phyloP scores from a whole-genome alignment of 2,329 filamentous ascomycete genomes.

The Salinomyces thailandicus region DNA sequence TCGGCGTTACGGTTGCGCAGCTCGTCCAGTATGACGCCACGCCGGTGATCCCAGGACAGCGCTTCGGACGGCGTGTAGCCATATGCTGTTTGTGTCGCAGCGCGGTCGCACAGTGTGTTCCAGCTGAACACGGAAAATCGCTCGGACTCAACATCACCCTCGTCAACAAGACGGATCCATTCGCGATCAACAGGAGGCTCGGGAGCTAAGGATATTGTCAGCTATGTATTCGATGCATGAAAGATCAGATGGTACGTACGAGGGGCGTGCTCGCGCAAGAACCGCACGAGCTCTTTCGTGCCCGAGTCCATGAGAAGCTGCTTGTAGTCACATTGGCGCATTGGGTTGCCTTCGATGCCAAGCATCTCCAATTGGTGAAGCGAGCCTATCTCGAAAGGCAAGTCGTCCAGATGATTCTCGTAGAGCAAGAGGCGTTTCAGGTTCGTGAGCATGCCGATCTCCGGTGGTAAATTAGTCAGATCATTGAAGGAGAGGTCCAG shows the following conservation, averaged over 20 bases:
- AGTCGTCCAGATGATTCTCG: slow-evolving; percentile 73
- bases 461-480: slow-evolving; percentile 67
- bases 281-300: slow-evolving; percentile 72
- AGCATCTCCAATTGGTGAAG: slow-evolving; percentile 80
- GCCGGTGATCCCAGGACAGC: slow-evolving; percentile 77
- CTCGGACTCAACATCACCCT: slow-evolving; percentile 27
- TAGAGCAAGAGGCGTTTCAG: slow-evolving; percentile 77
- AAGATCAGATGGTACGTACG: slow-evolving; percentile 45
- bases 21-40: slow-evolving; percentile 72
- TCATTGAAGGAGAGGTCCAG: slow-evolving; percentile 87
- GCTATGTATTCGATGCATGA: not conserved
- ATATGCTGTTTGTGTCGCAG: slow-evolving; percentile 73
- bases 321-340: slow-evolving; percentile 60
- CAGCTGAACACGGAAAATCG: slow-evolving; percentile 75
- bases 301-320: slow-evolving; percentile 77
- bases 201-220: slow-evolving; percentile 48
- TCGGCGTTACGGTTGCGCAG: slow-evolving; percentile 71
- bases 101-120: slow-evolving; percentile 93
- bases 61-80: slow-evolving; percentile 80
- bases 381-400: slow-evolving; percentile 81
- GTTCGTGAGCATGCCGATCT: slow-evolving; percentile 94
- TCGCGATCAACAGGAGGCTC: slow-evolving; percentile 65
- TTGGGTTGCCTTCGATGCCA: slow-evolving; percentile 83
- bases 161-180: slow-evolving; percentile 62
- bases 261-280: slow-evolving; percentile 72